Percentiles rank a stretch among this genome's conserved stretches.
These are phyloP conservation scores for Echium plantagineum DNA, from an alignment of 257 asterid genomes.

Conservation along the genomic window DNA sequence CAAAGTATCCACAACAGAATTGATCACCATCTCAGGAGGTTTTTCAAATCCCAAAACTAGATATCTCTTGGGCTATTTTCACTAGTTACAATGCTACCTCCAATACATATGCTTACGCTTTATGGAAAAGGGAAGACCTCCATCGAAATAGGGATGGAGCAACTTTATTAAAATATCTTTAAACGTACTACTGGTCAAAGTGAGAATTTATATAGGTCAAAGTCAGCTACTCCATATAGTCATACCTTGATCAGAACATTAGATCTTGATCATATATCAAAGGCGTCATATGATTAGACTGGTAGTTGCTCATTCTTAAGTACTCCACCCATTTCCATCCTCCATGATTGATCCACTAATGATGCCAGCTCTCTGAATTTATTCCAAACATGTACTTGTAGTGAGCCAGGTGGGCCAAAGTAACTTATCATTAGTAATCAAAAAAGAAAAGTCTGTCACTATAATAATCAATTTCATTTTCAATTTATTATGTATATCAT, in stretches of 20 bases:
- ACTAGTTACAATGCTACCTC: no score
- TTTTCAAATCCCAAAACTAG: background rate
- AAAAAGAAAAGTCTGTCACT: background rate
- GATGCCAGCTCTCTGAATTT: conserved; percentile 68
- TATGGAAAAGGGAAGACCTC: no score
- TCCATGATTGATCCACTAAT: conserved; percentile 81
- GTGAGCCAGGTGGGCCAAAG: background rate
- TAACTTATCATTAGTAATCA: background rate
- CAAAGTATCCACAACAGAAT: no score
- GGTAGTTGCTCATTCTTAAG: conserved; percentile 42
- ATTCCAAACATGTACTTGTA: conserved; percentile 13
- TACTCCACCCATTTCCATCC: conserved; percentile 90
- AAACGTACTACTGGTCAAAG: no score
- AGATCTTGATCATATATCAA: conserved; percentile 17
- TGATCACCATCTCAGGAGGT: no score
- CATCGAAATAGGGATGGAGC: no score
- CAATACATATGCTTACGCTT: no score
- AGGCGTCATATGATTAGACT: conserved; percentile 17
- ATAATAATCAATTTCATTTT: no score
- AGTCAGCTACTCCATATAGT: background rate
- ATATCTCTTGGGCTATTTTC: background rate
- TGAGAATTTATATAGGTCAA: no score
- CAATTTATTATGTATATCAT: no score
- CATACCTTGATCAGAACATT: conserved; percentile 27
- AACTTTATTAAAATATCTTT: no score